Evolutionary conservation across 768 basidiomycete species (phyloP).

Genomic region (Amanita pallidorosea): DNA sequence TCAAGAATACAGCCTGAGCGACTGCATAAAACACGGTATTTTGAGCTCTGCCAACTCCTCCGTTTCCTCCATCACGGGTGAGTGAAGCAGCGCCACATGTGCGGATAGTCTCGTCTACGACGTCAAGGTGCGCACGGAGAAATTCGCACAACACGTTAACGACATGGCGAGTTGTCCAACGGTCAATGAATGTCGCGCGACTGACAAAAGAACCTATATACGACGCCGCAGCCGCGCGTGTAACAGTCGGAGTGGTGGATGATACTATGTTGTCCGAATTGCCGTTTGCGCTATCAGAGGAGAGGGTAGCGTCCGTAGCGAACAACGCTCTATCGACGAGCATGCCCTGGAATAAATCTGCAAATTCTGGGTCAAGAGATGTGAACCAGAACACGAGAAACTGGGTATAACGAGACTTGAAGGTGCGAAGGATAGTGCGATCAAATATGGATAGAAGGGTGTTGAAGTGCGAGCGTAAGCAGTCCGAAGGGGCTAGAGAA

Average conservation of each 20-base stretch:
- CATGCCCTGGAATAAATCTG: slow-evolving; percentile 89
- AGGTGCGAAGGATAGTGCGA: slow-evolving; percentile 85
- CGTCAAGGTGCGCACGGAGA: slow-evolving; percentile 65
- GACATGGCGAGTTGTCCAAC: slow-evolving; percentile 60
- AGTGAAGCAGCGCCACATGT: slow-evolving; percentile 20
- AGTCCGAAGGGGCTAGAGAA: background rate
- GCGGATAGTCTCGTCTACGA: slow-evolving; percentile 41
- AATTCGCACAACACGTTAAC: slow-evolving; percentile 82
- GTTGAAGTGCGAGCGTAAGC: slow-evolving; percentile 60
- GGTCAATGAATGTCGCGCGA: slow-evolving; percentile 78
- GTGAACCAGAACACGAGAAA: slow-evolving; percentile 95
- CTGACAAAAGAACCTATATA: slow-evolving; percentile 92
- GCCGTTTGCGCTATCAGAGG: background rate
- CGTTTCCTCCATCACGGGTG: slow-evolving; percentile 11
- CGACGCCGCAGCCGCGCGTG: slow-evolving; percentile 84
- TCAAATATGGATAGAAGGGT: slow-evolving; percentile 90
- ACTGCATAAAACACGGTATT: slow-evolving; percentile 87
- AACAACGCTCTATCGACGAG: slow-evolving; percentile 89
- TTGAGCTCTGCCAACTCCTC: slow-evolving; percentile 21
- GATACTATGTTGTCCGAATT: slow-evolving; percentile 16
- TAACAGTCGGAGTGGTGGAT: slow-evolving; percentile 49
- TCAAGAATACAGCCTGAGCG: slow-evolving; percentile 83
- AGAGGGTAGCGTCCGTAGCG: slow-evolving; percentile 12
- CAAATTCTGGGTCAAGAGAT: slow-evolving; percentile 80
- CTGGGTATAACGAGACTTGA: slow-evolving; percentile 95